phyloP scores from a whole-genome alignment of 768 basidiomycete species.

The Collybia nuda region DNA sequence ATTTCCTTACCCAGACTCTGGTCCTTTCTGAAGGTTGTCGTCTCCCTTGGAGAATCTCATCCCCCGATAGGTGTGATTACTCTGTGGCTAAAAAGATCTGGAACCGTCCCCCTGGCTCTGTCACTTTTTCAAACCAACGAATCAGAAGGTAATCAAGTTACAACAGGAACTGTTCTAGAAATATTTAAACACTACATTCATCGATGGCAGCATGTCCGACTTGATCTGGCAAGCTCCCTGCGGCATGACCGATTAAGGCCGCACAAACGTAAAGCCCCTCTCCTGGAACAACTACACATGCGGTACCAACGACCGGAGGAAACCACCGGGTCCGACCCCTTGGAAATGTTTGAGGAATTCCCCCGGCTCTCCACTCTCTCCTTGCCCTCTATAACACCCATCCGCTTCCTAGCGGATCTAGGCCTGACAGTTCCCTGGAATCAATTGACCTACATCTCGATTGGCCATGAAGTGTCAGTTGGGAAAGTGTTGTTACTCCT shows the following conservation, averaged over 20 bases:
- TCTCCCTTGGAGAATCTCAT: background rate
- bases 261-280: background rate
- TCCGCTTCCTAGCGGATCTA: too few relatives aligned
- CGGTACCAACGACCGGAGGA: background rate
- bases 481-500: constrained; percentile 25
- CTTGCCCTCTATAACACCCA: background rate
- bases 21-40: background rate
- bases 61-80: background rate
- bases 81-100: background rate
- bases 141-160: background rate
- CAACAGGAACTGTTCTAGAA: background rate
- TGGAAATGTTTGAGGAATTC: background rate
- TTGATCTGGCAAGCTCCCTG: constrained; percentile 11
- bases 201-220: constrained; percentile 17
- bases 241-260: too few relatives aligned
- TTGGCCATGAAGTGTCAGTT: background rate
- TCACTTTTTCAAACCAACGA: background rate
- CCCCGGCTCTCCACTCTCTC: background rate
- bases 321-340: background rate
- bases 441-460: background rate
- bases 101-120: background rate
- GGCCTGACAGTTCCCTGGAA: background rate
- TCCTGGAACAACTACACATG: background rate
- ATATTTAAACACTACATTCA: background rate
- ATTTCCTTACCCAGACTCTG: background rate